Evolutionary conservation across 352 stramenopile species (phyloP), one percentile per base, ranked within the genome.

Genomic region (Globisporangium splendens): DNA sequence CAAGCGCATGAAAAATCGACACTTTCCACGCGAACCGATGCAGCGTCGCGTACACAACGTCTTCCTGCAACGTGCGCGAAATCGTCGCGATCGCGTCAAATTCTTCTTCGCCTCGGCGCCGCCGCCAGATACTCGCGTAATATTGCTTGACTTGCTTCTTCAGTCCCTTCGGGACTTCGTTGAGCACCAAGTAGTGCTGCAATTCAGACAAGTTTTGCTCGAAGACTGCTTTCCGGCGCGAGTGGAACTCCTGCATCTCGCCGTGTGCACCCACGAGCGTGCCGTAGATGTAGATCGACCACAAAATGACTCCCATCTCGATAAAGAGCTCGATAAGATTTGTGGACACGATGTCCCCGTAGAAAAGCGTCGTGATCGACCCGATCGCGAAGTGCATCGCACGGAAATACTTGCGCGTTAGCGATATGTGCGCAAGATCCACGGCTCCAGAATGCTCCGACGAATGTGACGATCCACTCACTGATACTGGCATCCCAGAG

Each of bases 131-230:
- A n/a, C 67, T 74, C 0, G 69, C 73, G 47, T 91, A 89, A 53
- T 88, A 89, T 14, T 78, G 69, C 53, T 91, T 89, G 22, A 91
- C 70, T 46, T 91, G 81, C 44, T 80, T 73, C 58, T 86, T 86
- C 22, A 89, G 61, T 0, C 49, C 68, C 41, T 89, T 88, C 1
- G 81, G 78, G 2, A 91, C 72, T 11, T 83, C 74, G 53, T 89
- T 87, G 22, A 88, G 73, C 0, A 86, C 61, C 38, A 91, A 42
- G 43, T 91, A 91, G 56, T 87, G 77, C 62, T 91, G 77, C 38
- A 91, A 41, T 43, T 88, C 77, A 8, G 64, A 73, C 54, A 89
- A 50, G 14, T 70, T 85, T 50, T 91, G 75, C 58, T 91, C 81
- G 43, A 89, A 88, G 0, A 70, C 61, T 22, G 81, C 81, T 24